Evolutionary conservation across 495 filamentous ascomycete genomes (phyloP).

Genomic region (Cercophora newfieldiana): DNA sequence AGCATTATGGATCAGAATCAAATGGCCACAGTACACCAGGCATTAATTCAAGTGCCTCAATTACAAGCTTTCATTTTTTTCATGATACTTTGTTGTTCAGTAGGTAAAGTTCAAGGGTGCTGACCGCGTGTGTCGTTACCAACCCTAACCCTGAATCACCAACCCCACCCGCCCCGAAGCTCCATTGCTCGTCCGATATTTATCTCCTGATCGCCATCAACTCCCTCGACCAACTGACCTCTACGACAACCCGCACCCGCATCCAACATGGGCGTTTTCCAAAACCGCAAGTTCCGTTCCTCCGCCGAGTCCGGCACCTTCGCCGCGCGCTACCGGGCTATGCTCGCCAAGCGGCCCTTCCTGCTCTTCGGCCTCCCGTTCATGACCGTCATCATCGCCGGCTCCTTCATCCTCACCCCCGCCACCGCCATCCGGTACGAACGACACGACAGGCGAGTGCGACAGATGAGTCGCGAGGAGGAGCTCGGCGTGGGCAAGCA

Average conservation of each 20-base stretch:
- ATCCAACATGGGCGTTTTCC: constrained; percentile 68
- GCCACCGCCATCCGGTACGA: constrained; percentile 93
- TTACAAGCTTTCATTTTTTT: too few species aligned
- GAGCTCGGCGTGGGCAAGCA: constrained; percentile 73
- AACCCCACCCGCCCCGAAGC: background rate
- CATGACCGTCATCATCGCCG: constrained; percentile 85
- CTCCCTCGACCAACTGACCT: background rate
- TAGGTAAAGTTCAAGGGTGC: too few species aligned
- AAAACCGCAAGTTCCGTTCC: constrained; percentile 68
- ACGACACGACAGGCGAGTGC: constrained; percentile 81
- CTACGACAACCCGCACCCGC: background rate
- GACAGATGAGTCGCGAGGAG: constrained; percentile 79
- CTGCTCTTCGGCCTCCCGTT: constrained; percentile 96
- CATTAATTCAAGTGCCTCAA: too few species aligned
- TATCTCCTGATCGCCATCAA: background rate
- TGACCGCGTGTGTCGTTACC: too few species aligned
- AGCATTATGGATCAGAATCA: too few species aligned
- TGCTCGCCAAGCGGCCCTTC: constrained; percentile 76
- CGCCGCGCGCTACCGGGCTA: constrained; percentile 70
- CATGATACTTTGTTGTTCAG: too few species aligned
- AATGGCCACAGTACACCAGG: too few species aligned
- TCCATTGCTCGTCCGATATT: too few species aligned
- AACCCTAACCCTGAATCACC: background rate
- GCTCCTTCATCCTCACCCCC: constrained; percentile 90
- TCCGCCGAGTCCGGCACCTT: constrained; percentile 60